Base-by-base conservation (phyloP, 2,329 filamentous ascomycete genomes). In the Periconia macrospinosa region DNA sequence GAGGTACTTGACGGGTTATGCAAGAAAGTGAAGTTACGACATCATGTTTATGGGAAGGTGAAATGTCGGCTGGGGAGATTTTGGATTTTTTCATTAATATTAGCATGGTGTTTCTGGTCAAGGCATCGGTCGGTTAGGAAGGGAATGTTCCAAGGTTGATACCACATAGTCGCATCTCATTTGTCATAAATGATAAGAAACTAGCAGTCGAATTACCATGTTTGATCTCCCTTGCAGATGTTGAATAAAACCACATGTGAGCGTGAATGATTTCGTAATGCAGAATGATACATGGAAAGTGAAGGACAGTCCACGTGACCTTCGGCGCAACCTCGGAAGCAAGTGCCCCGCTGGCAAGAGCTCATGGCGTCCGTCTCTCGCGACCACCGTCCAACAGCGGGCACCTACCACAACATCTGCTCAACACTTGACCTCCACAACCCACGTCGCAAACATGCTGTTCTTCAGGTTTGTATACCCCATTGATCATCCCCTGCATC, bases 1-100 rank as follows among this genome's bases (percentile, higher is more conserved):
- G 82, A 83, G 82, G 62, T 84, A 80, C 54, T 67, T 87, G 64
- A 83, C 79, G 57, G 85, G 85, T 14, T 75, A 69, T 68, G 73
- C 73, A 23, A 70, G 66, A 61, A 76, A 76, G 67, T 68, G 60
- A 62, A 37, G 33, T 62, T 46, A 41, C 43, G 40, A 50, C 37
- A 33, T 47, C 45, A 45, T 53, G 53, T 56, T 41, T 17, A 52
- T 49, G 56, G 33, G 58, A 41, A 50, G 35, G 30, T 45, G 40
- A 37, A 33, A 35, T 17, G 33, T 9, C 27, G 30, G 40, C 40
- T 41, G 30, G 17, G 27, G 20, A 33, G 18, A 33, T 41, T 47
- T 55, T 41, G 45, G n/a, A 47, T 57, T 53, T 46, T 40, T 42
- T 55, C 35, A 48, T 51, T 40, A 30, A 48, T 52, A 55, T 54